Percentiles rank a stretch among this genome's conserved stretches.
Conservation (phyloP, 352 stramenopile genomes). For the Phytopythium kandeliae region DNA sequence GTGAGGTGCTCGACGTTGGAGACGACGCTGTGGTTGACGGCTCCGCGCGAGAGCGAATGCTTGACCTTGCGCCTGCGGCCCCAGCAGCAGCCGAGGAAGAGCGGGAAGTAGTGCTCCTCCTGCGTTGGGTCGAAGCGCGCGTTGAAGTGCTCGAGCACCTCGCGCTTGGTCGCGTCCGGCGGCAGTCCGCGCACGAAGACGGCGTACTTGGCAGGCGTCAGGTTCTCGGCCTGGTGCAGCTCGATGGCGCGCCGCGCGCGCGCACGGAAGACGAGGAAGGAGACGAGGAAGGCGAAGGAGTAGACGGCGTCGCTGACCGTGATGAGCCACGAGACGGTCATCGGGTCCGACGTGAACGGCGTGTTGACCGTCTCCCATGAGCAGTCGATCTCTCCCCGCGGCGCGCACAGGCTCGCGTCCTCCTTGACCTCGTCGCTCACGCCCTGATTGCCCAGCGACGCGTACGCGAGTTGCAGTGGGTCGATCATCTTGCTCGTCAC, state of each 20-base stretch:
- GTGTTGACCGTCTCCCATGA: constrained; percentile 59
- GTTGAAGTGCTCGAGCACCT: constrained; percentile 80
- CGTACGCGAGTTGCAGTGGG: constrained; percentile 61
- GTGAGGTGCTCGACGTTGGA: constrained; percentile 65
- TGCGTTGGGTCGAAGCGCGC: constrained; percentile 60
- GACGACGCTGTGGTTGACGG: constrained; percentile 40
- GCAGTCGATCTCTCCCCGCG: constrained; percentile 62
- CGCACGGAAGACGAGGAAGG: constrained; percentile 49
- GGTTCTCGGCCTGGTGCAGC: constrained; percentile 62
- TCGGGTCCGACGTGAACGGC: constrained; percentile 52
- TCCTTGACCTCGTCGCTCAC: constrained; percentile 50
- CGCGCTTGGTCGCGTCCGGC: constrained; percentile 43
- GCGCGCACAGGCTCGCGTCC: constrained; percentile 37
- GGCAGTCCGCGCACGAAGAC: constrained; percentile 74
- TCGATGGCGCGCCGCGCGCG: constrained; percentile 46
- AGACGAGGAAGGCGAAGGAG: constrained; percentile 64
- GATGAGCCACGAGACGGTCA: constrained; percentile 69
- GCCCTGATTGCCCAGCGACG: constrained; percentile 75
- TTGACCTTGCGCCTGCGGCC: constrained; percentile 39
- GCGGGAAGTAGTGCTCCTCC: constrained; percentile 48
- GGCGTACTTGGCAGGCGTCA: constrained; percentile 77
- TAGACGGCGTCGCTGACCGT: constrained; percentile 55
- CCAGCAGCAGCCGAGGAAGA: constrained; percentile 71
- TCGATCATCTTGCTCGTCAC: constrained; percentile 63
- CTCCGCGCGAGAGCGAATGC: constrained; percentile 31